A percentile compares a stretch with the other conserved stretches of the same genome.
Evolutionary conservation across 148 eudicot species (phyloP).

Genomic region (Dianthus caryophyllus): DNA sequence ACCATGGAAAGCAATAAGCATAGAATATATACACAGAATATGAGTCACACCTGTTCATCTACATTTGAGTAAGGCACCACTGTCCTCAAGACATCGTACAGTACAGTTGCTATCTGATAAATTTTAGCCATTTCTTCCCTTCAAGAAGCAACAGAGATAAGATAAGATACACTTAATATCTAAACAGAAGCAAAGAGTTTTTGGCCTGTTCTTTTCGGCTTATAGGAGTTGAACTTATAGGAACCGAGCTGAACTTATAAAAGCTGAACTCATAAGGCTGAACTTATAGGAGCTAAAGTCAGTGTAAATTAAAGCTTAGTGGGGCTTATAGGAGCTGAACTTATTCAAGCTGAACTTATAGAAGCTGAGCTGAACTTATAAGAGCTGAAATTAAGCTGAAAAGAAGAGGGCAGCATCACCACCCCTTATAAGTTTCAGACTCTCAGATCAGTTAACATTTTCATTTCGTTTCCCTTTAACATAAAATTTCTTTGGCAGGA

Average conservation of each 20-base stretch:
- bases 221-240: too few relatives aligned
- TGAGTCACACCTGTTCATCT: conserved; percentile 67
- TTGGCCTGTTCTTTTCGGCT: too few relatives aligned
- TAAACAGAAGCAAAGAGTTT: not conserved
- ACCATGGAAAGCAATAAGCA: conserved; percentile 7
- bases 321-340: too few relatives aligned
- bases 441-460: not conserved
- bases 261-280: too few relatives aligned
- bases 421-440: conserved; percentile 1
- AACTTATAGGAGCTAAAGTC: too few relatives aligned
- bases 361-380: too few relatives aligned
- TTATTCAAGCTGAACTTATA: too few relatives aligned
- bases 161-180: not conserved
- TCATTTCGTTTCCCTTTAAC: not conserved
- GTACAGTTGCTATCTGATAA: conserved; percentile 83
- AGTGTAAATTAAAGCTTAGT: too few relatives aligned
- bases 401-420: too few relatives aligned
- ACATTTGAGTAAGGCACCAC: conserved; percentile 67
- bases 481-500: not conserved
- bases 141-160: conserved; percentile 21
- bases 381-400: too few relatives aligned
- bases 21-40: conserved; percentile 7
- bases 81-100: conserved; percentile 79
- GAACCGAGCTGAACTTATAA: too few relatives aligned
- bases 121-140: conserved; percentile 97